A percentile compares a stretch with the other conserved stretches of the same genome.
phyloP scores from a whole-genome alignment of 2,329 filamentous ascomycete genomes.

The Pseudocercospora pini-densiflorae region DNA sequence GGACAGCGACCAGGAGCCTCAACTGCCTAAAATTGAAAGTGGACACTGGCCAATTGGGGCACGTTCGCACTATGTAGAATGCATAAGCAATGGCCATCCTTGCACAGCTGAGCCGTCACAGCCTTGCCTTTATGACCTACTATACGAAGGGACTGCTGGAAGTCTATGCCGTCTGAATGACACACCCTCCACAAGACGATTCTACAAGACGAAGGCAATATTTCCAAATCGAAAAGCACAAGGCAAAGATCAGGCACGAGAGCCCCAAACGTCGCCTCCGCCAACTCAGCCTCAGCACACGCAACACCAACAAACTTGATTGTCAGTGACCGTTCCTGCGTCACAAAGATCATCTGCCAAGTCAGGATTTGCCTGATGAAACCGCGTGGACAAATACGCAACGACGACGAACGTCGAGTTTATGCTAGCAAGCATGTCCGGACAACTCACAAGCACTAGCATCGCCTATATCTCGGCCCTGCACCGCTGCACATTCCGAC shows the following conservation, averaged over 20 bases:
- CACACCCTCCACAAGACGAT: neutral
- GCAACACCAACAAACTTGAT: neutral
- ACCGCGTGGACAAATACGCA: neutral
- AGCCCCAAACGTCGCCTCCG: too few relatives aligned
- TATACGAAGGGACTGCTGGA: neutral
- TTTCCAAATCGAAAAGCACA: too few relatives aligned
- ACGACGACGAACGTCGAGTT: neutral
- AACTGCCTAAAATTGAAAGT: neutral
- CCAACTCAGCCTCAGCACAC: neutral
- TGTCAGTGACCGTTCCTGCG: neutral
- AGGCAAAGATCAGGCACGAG: too few relatives aligned
- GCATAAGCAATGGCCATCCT: neutral
- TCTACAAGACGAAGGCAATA: too few relatives aligned
- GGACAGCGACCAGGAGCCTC: neutral
- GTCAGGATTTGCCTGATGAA: neutral
- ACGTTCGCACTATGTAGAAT: neutral
- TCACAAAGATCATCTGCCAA: neutral
- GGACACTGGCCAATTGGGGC: neutral
- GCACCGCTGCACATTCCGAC: neutral
- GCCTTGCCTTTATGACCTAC: neutral
- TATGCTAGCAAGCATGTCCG: neutral
- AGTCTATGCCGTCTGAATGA: neutral
- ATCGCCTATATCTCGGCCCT: constrained; percentile 1
- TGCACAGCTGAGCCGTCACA: neutral
- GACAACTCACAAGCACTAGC: neutral